A percentile compares a stretch with the other conserved stretches of the same genome.
Evolutionary conservation across 2,329 filamentous ascomycete species (phyloP).

Genomic region (Alternaria dauci): DNA sequence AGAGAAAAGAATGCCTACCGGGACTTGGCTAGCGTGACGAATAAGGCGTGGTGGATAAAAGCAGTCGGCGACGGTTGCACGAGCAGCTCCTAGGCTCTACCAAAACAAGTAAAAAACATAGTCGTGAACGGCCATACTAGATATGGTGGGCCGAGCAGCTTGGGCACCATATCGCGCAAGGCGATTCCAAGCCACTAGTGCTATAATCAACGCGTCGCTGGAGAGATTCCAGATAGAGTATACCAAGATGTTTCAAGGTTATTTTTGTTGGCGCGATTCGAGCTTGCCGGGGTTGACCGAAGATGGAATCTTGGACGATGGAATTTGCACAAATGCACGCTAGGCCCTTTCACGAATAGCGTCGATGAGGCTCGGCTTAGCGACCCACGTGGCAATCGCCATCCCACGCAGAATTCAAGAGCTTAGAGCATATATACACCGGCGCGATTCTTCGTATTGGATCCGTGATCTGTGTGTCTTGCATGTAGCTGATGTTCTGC

Average conservation of each 20-base stretch:
- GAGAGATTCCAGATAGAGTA: slow-evolving; percentile 24
- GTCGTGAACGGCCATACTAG: not conserved
- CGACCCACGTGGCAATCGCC: slow-evolving; percentile 23
- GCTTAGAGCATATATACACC: not conserved
- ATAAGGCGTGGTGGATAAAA: not conserved
- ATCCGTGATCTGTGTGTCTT: not conserved
- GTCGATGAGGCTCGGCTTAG: slow-evolving; percentile 15
- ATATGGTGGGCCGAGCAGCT: not conserved
- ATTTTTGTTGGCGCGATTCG: slow-evolving; percentile 4
- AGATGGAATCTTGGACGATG: slow-evolving; percentile 4
- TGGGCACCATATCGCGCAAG: not conserved
- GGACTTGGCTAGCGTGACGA: not conserved
- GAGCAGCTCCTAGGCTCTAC: not conserved
- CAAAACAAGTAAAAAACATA: not conserved
- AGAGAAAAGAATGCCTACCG: not conserved
- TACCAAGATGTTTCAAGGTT: slow-evolving; percentile 22
- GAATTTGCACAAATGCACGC: not conserved
- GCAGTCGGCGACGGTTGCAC: not conserved
- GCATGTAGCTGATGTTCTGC: not conserved
- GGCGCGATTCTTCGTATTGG: not conserved
- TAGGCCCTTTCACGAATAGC: slow-evolving; percentile 7
- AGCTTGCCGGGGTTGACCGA: slow-evolving; percentile 10
- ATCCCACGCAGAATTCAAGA: slow-evolving; percentile 12
- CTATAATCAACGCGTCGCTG: slow-evolving; percentile 23
- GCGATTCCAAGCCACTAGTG: slow-evolving; percentile 34